phyloP scores from a whole-genome alignment of 345 rosid genomes.

The Microcos paniculata region DNA sequence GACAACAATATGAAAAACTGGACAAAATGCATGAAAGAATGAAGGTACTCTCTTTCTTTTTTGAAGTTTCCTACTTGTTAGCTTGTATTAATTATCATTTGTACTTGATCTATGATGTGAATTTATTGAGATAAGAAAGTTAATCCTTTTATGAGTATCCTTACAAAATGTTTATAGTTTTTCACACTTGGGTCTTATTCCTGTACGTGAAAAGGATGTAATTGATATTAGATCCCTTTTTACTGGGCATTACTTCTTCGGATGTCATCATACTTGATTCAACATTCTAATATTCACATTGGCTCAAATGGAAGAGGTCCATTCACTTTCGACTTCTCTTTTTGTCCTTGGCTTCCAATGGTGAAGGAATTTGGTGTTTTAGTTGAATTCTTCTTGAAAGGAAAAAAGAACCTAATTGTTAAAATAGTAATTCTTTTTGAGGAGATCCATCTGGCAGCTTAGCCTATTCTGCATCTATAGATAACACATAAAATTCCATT shows the following conservation, averaged over 20 bases:
- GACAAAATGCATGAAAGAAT: conserved; percentile 70
- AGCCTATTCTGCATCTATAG: neutral
- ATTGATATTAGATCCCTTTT: neutral
- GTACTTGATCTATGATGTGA: neutral
- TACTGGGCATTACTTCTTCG: neutral
- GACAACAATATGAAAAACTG: conserved; percentile 72
- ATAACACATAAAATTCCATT: neutral
- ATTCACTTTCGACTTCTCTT: neutral
- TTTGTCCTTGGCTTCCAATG: neutral
- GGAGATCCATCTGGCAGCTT: neutral
- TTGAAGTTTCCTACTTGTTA: neutral
- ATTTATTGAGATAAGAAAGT: conserved; percentile 2
- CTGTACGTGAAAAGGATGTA: neutral
- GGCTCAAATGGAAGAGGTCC: neutral
- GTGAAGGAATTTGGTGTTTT: conserved; percentile 3
- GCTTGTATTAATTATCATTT: no score
- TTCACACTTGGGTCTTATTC: no score
- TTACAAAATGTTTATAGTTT: no score
- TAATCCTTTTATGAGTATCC: neutral
- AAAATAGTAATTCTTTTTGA: neutral
- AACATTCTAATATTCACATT: neutral
- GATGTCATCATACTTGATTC: neutral
- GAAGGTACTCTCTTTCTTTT: conserved; percentile 62
- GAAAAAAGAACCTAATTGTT: neutral
- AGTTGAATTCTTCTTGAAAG: neutral